Evolutionary conservation across 2,329 filamentous ascomycete genomes (phyloP).

Genomic region (Colletotrichum abscissum): DNA sequence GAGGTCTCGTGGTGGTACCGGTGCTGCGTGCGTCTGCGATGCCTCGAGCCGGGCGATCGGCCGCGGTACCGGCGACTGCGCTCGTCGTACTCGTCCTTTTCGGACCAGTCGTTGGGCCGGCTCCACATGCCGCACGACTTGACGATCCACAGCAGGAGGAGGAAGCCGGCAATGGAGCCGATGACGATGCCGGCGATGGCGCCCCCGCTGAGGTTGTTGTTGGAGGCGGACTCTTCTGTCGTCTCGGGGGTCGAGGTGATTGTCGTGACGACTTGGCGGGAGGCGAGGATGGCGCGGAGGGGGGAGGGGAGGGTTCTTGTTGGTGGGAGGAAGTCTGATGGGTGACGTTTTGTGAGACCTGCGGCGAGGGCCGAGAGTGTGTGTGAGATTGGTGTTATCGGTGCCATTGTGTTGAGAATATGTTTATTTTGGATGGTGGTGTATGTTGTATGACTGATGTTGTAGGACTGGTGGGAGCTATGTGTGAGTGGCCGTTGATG

Average conservation of each 20-base stretch:
- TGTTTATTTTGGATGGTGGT: not conserved
- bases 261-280: slow-evolving; percentile 45
- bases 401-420: slow-evolving; percentile 14
- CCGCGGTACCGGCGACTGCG: slow-evolving; percentile 20
- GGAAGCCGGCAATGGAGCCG: slow-evolving; percentile 57
- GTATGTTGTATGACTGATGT: not conserved
- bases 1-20: slow-evolving; percentile 34
- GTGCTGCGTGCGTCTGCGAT: slow-evolving; percentile 15
- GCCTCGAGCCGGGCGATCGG: slow-evolving; percentile 20
- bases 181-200: slow-evolving; percentile 64
- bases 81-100: slow-evolving; percentile 15
- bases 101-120: slow-evolving; percentile 16
- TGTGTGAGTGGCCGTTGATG: not conserved
- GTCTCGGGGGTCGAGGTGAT: slow-evolving; percentile 38
- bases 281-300: slow-evolving; percentile 11
- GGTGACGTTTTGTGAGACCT: not conserved
- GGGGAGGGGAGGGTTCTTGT: slow-evolving; percentile 14
- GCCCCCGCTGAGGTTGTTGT: slow-evolving; percentile 53
- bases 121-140: slow-evolving; percentile 49
- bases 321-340: not conserved
- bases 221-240: slow-evolving; percentile 36
- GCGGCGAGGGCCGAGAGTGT: not conserved
- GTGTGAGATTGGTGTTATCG: slow-evolving; percentile 8
- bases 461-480: not conserved
- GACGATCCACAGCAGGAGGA: slow-evolving; percentile 60